Base-by-base conservation (phyloP, 1,284 basidiomycete species). In the Austropuccinia psidii region DNA sequence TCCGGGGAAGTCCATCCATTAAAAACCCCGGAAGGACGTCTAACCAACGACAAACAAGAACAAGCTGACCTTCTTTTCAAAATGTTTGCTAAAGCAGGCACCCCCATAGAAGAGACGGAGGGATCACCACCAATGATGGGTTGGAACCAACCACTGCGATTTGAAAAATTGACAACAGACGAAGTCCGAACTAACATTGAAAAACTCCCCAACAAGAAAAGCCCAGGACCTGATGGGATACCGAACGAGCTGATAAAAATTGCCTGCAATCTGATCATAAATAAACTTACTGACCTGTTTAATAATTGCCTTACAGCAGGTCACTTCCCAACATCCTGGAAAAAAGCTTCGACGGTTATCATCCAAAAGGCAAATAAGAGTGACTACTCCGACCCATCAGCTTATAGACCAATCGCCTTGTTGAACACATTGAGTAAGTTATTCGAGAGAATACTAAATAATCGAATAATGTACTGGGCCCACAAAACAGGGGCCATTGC, bases 1-100 rank as follows among this genome's bases (percentile, higher is more conserved):
- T n/a, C n/a, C n/a, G n/a, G n/a, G n/a, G n/a, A n/a, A n/a, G n/a
- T n/a, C n/a, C n/a, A n/a, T n/a, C n/a, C n/a, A n/a, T n/a, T n/a
- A n/a, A n/a, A n/a, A n/a, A 41, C 29, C 3, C 1, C 35, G 15
- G 37, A 39, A 5, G 65, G 65, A 13, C n/a, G 15, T 2, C 5
- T 57, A 21, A 57, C 65, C 13, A 21, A 21, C 0, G 52, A 68
- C 31, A 57, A 57, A 29, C n/a, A 41, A 7, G 19, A 24, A 8
- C 49, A 55, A 27, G 65, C 65, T 3, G 37, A 43, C 13, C 65
- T 68, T 11, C 50, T 68, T 37, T 68, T 68, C 15, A 6, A 8
- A 47, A n/a, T n/a, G n/a, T n/a, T n/a, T n/a, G n/a, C n/a, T n/a
- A n/a, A n/a, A n/a, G n/a, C n/a, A n/a, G n/a, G n/a, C n/a, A n/a